Evolutionary conservation across 768 basidiomycete species (phyloP).

Genomic region (Chalciporus pseudorubinellus): DNA sequence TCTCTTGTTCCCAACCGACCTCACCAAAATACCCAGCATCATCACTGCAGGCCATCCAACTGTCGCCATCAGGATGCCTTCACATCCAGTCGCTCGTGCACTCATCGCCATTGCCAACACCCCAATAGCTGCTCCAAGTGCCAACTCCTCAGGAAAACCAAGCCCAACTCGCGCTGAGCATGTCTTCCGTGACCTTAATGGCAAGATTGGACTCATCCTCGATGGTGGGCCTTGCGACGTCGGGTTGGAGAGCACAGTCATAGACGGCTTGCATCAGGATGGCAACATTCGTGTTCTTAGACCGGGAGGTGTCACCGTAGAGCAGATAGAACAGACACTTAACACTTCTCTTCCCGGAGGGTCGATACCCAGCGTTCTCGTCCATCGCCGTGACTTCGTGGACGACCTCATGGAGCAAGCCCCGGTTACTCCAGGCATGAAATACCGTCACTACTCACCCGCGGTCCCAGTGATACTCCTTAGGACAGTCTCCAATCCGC

Average conservation of each 20-base stretch:
- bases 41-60: conserved; percentile 79
- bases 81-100: conserved; percentile 88
- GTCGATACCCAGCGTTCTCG: conserved; percentile 59
- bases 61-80: conserved; percentile 91
- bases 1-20: conserved; percentile 79
- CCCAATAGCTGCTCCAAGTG: conserved; percentile 92
- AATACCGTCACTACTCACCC: conserved; percentile 97
- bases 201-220: conserved; percentile 73
- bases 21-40: conserved; percentile 59
- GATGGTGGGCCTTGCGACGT: conserved; percentile 92
- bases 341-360: conserved; percentile 37
- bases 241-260: conserved; percentile 93
- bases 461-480: conserved; percentile 80
- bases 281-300: conserved; percentile 79
- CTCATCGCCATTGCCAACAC: conserved; percentile 71
- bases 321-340: conserved; percentile 71
- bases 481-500: conserved; percentile 47
- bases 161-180: conserved; percentile 90
- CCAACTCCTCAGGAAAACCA: conserved; percentile 92
- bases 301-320: conserved; percentile 90
- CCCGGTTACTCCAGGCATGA: conserved; percentile 98
- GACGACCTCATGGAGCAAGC: conserved; percentile 68
- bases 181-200: conserved; percentile 73
- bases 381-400: conserved; percentile 74
- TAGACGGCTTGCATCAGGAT: conserved; percentile 79